Base-by-base conservation (phyloP, 768 basidiomycete species). In the Mycena galopus region DNA sequence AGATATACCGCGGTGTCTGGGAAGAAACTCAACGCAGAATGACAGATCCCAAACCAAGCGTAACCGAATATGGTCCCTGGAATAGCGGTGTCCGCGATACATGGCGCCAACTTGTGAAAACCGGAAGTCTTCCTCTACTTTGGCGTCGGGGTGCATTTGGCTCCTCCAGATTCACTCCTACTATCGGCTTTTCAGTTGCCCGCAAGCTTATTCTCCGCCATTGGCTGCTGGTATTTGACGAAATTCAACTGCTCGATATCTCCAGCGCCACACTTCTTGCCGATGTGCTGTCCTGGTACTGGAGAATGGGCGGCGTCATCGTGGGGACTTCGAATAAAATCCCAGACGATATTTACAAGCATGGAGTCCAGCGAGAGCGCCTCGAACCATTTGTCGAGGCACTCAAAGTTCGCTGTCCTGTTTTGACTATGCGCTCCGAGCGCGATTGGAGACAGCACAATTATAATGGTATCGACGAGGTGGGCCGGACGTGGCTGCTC, bases 261-360 rank as follows among this genome's bases (percentile, higher is more conserved):
- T 89, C 89, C 0, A 89, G 88, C 35, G 89, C 90, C 1, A 83
- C 83, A 9, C 80, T 88, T 1, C 80, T 87, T 6, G 84, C 85
- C 9, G 85, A 87, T 69, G 88, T 91, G 7, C 78, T 91, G 19
- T 86, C 88, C 16, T 91, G 88, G 88, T 91, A 88, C 76, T 91
- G 89, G 90, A 83, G 89, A 7, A 83, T 92, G 78, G 90, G 89
- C 21, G 89, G 90, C 2, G 87, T 91, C 9, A 82, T 92, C 44
- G 82, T 86, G 30, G 83, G 84, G 33, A 84, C 81, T 27, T 86
- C 87, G 51, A 90, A 90, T 77, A 86, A 87, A 65, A 84, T 89
- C 12, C 85, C 86, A 1, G 86, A 88, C 73, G 89, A 90, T 67
- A 80, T 90, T 19, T 90, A 90, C 80, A 84, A 84, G 76, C 88